Conservation (phyloP, 305 asterid species). For the Rubia balearica region DNA sequence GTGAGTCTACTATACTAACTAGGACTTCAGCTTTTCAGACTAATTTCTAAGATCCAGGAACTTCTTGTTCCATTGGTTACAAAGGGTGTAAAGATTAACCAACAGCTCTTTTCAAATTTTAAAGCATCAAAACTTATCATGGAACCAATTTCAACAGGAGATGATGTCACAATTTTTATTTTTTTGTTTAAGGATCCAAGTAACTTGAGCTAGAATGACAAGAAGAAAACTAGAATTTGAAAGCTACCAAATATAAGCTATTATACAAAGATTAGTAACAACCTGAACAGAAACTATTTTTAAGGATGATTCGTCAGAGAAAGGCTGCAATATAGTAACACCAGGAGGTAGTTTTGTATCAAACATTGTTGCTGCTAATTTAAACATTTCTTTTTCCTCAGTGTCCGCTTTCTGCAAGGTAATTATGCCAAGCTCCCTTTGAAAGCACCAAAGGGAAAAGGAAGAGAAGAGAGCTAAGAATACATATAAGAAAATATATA, state of each 20-base stretch:
- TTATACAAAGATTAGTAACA: neutral
- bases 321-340: conserved; percentile 84
- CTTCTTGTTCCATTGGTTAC: neutral
- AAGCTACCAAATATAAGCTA: neutral
- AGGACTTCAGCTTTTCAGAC: conserved; percentile 5
- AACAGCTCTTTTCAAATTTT: neutral
- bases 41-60: neutral
- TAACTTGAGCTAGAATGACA: neutral
- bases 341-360: conserved; percentile 98
- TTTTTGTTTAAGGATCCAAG: neutral
- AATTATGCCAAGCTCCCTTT: conserved; percentile 87
- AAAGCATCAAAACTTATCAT: neutral
- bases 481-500: neutral
- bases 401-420: conserved; percentile 60
- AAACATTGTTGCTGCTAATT: conserved; percentile 80
- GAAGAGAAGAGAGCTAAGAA: neutral
- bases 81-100: neutral
- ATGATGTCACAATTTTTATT: neutral
- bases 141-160: neutral
- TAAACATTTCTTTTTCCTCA: conserved; percentile 72
- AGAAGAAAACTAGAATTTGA: neutral
- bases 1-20: neutral
- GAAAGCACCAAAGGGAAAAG: conserved; percentile 15
- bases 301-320: conserved; percentile 82
- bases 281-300: conserved; percentile 83